Evolutionary conservation across 371 early-diverging fungal genomes (phyloP).

Genomic region (Basidiobolus meristosporus): DNA sequence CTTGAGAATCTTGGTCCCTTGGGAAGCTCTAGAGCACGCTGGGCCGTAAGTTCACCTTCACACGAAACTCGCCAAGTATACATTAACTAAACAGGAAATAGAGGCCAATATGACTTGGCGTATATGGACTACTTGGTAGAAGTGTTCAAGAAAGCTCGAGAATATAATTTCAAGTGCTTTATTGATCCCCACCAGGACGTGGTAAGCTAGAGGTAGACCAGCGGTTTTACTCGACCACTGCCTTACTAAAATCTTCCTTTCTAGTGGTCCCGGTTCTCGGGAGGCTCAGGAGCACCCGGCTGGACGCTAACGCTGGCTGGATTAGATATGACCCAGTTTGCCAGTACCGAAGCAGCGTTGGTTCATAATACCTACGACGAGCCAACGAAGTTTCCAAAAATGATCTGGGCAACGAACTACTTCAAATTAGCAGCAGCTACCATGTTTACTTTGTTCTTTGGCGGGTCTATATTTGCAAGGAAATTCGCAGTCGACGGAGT

Average conservation of each 20-base stretch:
- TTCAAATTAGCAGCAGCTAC: constrained; percentile 61
- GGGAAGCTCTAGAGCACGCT: constrained; percentile 72
- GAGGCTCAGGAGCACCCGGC: constrained; percentile 73
- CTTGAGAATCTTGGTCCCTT: constrained; percentile 51
- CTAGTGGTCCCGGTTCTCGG: constrained; percentile 55
- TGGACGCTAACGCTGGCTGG: constrained; percentile 68
- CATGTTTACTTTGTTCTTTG: constrained; percentile 71
- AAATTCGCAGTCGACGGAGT: constrained; percentile 15
- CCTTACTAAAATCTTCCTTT: neutral
- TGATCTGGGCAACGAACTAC: constrained; percentile 84
- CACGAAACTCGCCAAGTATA: neutral
- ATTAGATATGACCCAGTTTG: constrained; percentile 35
- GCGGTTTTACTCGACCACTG: constrained; percentile 20
- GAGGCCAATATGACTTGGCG: constrained; percentile 66
- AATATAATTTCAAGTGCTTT: constrained; percentile 52
- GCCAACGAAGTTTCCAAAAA: constrained; percentile 40
- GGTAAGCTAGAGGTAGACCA: too few species aligned
- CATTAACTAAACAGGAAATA: constrained; percentile 4
- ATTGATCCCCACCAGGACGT: constrained; percentile 67
- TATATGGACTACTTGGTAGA: constrained; percentile 56
- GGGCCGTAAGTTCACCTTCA: constrained; percentile 37
- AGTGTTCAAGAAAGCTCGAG: constrained; percentile 32
- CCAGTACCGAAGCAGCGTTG: constrained; percentile 45
- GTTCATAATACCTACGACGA: constrained; percentile 41
- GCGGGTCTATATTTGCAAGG: constrained; percentile 43